Percentiles rank a stretch among this genome's conserved stretches.
Evolutionary conservation across 257 asterid genomes (phyloP).

Genomic region (Paulownia fortunei): DNA sequence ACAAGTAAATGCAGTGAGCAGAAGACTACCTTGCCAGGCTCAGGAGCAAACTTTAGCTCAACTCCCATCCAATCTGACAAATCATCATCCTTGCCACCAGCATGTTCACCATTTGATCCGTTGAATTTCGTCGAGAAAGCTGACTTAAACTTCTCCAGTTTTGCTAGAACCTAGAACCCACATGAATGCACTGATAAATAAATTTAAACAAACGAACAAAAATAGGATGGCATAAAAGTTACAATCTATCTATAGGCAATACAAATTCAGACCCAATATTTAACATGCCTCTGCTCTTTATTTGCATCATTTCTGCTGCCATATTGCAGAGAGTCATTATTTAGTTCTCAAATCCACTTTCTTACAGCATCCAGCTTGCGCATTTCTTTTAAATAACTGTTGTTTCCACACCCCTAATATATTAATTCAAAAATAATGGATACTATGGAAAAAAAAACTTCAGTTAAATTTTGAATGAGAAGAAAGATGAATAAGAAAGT

Average conservation of each 20-base stretch:
- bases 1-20: conserved; percentile 5
- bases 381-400: background rate
- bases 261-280: conserved; percentile 19
- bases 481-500: background rate
- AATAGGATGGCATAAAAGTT: background rate
- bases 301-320: background rate
- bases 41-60: conserved; percentile 72
- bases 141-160: conserved; percentile 75
- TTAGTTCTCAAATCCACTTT: conserved; percentile 6
- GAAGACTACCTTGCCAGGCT: conserved; percentile 71
- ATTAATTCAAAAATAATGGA: conserved; percentile 9
- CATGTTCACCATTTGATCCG: conserved; percentile 44
- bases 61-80: conserved; percentile 67
- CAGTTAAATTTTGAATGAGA: background rate
- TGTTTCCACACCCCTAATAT: background rate
- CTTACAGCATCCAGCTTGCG: background rate
- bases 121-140: conserved; percentile 52
- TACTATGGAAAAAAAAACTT: background rate
- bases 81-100: conserved; percentile 57
- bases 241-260: background rate
- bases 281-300: conserved; percentile 1
- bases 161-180: conserved; percentile 66
- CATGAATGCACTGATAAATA: conserved; percentile 21
- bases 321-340: background rate
- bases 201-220: conserved; percentile 24